Base-by-base conservation (phyloP, 2,329 filamentous ascomycete genomes). In the Trichoderma sp. region DNA sequence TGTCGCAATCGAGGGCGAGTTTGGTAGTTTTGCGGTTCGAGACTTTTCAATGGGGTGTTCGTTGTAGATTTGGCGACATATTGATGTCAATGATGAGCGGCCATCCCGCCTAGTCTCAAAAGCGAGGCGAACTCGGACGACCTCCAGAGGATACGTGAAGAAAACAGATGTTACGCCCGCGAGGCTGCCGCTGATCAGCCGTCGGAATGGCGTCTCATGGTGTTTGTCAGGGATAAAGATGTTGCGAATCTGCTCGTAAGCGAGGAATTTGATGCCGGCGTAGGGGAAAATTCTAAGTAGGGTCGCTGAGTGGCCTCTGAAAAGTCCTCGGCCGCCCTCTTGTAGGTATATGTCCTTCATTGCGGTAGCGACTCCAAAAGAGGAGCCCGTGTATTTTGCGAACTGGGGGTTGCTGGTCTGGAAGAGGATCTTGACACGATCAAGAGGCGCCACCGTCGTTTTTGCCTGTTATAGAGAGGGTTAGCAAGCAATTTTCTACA, bases 341-440 rank as follows among this genome's bases (percentile, higher is more conserved):
- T 88, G 84, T 29, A 80, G 82, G 75, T 96, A 92, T 72, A 99
- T 98, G 75, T 94, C 92, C 73, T 87, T 87, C 80, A 98, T 91
- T 31, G 96, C 94, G 21, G 86, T 86, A n/a, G 88, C 87, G 24
- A 97, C 89, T 60, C 96, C 96, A 68, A 88, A 87, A 92, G 94
- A 97, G 53, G 91, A 94, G 52, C 94, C 92, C 1, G 93, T 89
- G 78, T 98, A 99, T 81, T 97, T 97, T 66, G 91, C 88, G 78
- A 97, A 99, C 74, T 96, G 91, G 3, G 96, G 96, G 76, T 96
- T 97, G 76, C 92, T 93, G 64, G 96, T 92, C 80, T 99, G 96
- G 82, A 99, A 98, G 53, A 99, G 91, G 77, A 99, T 99, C 82
- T 99, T 99, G 76, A 99, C 96, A 73, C 96, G 91, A 81, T 99